These are phyloP conservation scores for Stenocarpella maydis DNA, from an alignment of 2,329 filamentous ascomycete species.

Conservation along the genomic window DNA sequence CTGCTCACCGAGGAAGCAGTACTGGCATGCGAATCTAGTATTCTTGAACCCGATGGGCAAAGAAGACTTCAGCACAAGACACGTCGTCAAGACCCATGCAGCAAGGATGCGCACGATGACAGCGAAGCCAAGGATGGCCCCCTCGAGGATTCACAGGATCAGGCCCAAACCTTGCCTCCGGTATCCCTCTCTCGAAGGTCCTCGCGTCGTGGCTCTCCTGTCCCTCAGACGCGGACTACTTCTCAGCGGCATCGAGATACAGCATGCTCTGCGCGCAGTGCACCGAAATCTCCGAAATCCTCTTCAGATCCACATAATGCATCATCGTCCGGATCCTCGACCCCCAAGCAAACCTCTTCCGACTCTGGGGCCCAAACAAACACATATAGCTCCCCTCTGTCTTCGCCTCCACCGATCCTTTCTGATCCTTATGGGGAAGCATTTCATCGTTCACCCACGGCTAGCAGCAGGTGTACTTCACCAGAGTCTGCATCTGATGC, in stretches of 20 bases:
- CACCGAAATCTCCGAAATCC: not conserved
- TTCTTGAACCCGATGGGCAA: not conserved
- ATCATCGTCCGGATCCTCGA: constrained; percentile 39
- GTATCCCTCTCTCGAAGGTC: not conserved
- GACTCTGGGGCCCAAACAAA: constrained; percentile 35
- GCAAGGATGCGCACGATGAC: not conserved
- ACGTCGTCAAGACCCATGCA: not conserved
- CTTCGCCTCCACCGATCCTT: constrained; percentile 61
- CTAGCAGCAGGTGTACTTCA: constrained; percentile 50
- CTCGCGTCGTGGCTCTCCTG: constrained; percentile 2
- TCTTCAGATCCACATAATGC: constrained; percentile 15
- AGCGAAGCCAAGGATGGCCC: not conserved
- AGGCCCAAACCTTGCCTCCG: not conserved
- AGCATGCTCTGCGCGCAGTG: not conserved
- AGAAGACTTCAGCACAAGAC: not conserved
- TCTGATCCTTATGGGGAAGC: constrained; percentile 59
- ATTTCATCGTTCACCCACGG: constrained; percentile 45
- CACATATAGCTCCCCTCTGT: constrained; percentile 59
- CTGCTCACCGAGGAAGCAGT: constrained; percentile 28
- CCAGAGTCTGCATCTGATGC: constrained; percentile 54
- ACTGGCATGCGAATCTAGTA: not conserved
- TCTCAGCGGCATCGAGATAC: not conserved
- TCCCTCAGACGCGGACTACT: not conserved
- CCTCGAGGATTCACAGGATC: not conserved
- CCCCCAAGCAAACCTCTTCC: constrained; percentile 38